phyloP scores from a whole-genome alignment of 2,329 filamentous ascomycete genomes.

The Cladobotryum protrusum region DNA sequence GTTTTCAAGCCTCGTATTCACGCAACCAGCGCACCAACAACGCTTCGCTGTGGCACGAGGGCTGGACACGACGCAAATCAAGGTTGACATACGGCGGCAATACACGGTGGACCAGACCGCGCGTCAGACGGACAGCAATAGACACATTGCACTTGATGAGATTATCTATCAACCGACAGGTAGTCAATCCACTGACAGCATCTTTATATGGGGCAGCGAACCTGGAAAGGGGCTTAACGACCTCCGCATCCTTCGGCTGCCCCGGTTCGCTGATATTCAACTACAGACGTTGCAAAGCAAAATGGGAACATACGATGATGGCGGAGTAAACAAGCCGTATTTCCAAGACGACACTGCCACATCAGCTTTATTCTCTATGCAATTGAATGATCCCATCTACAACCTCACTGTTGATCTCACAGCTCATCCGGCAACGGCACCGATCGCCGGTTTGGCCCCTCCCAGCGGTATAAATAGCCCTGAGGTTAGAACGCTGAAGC shows the following conservation, averaged over 20 bases:
- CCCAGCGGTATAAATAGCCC: not conserved
- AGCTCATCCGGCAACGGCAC: not conserved
- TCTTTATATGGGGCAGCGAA: not conserved
- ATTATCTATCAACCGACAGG: not conserved
- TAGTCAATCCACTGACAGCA: not conserved
- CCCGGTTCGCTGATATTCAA: constrained; percentile 2
- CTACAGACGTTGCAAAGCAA: not conserved
- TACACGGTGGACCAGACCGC: constrained; percentile 16
- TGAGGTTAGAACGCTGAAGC: not conserved
- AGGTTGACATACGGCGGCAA: constrained; percentile 16
- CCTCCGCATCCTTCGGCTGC: constrained; percentile 5
- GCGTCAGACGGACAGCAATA: not conserved
- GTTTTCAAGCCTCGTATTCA: constrained; percentile 24
- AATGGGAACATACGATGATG: not conserved
- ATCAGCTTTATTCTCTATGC: constrained; percentile 12
- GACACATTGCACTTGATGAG: not conserved
- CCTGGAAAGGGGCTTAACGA: not conserved
- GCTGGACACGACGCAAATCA: constrained; percentile 12
- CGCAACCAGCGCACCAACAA: constrained; percentile 34
- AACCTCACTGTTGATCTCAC: constrained; percentile 9
- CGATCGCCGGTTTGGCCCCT: not conserved
- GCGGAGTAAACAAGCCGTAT: not conserved
- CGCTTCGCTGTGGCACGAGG: constrained; percentile 21
- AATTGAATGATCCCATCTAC: constrained; percentile 14
- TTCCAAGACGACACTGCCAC: constrained; percentile 8